Evolutionary conservation across 495 filamentous ascomycete genomes (phyloP), one percentile per base, ranked within the genome.

Genomic region (Copromyces sp.): DNA sequence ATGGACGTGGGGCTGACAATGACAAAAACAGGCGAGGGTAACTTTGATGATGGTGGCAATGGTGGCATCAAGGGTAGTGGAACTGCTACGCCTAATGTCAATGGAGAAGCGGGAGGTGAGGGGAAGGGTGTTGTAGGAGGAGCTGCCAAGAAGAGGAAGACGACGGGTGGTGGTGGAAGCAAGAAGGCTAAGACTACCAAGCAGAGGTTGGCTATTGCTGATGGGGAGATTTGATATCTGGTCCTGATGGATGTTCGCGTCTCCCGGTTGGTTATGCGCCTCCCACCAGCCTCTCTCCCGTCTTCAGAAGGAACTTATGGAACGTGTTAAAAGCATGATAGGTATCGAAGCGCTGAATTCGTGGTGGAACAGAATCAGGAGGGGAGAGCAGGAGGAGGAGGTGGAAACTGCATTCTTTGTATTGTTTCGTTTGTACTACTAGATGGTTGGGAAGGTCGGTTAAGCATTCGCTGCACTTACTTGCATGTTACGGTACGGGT

Each of bases 131-230:
- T 90, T 32, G 82, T 83, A 0, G 88, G 87, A 42, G 83, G 90
- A 53, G 76, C 77, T 74, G 83, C 72, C 73, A 88, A 77, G 82
- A 84, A 24, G 78, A 88, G 77, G 81, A 85, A 69, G 79, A 86
- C 72, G 77, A 37, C 35, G 35, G 35, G 35, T 37, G 85, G 35
- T 37, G 85, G 69, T 87, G 90, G 82, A 83, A 88, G 77, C 84
- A 95, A 98, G 86, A 93, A 95, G 79, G 94, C 94, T 12, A 97
- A 97, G 84, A 96, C 93, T 45, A 90, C 91, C 4, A 95, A 96
- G 81, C 93, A 97, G 82, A 86, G 93, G 74, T 87, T 97, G 68
- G 91, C 92, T 39, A 90, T 97, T 76, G 93, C 94, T 20, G 94
- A 97, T 79, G 94, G 93, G 32, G 87, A 92, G 73, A 81, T 86